Conservation (phyloP, 352 stramenopile species). For the Globisporangium heterothallicum region DNA sequence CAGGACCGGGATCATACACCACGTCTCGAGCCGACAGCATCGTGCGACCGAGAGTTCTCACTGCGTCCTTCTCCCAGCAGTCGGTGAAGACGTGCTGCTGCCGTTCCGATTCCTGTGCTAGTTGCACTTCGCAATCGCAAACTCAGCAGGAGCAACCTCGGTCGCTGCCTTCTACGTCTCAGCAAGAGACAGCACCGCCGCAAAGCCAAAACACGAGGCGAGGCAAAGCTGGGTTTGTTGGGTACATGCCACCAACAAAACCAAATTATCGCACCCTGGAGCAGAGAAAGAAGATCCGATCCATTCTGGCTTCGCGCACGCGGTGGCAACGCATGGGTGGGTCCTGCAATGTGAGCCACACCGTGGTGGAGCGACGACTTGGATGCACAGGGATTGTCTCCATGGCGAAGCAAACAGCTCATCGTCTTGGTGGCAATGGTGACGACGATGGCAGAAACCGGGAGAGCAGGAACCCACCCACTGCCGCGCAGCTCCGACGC, state of each 20-base stretch:
- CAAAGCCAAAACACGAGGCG: not conserved
- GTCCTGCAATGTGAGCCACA: conserved; percentile 18
- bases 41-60: conserved; percentile 13
- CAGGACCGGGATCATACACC: conserved; percentile 24
- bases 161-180: not conserved
- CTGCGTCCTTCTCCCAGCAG: conserved; percentile 2
- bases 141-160: not conserved
- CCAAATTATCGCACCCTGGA: conserved; percentile 23
- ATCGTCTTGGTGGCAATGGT: too few species aligned
- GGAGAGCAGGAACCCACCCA: not conserved
- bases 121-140: not conserved
- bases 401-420: conserved; percentile 12
- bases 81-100: not conserved
- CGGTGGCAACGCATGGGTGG: conserved; percentile 15
- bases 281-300: conserved; percentile 21
- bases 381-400: conserved; percentile 17
- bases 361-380: conserved; percentile 22
- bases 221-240: not conserved
- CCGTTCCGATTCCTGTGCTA: not conserved
- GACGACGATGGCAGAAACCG: too few species aligned
- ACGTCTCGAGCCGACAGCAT: conserved; percentile 18
- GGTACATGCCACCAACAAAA: conserved; percentile 7
- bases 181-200: not conserved
- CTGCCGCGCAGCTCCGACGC: not conserved
- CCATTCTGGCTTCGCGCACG: conserved; percentile 13